These are phyloP conservation scores for Cotoneaster glaucophyllus DNA, from an alignment of 306 rosid species.

Conservation along the genomic window DNA sequence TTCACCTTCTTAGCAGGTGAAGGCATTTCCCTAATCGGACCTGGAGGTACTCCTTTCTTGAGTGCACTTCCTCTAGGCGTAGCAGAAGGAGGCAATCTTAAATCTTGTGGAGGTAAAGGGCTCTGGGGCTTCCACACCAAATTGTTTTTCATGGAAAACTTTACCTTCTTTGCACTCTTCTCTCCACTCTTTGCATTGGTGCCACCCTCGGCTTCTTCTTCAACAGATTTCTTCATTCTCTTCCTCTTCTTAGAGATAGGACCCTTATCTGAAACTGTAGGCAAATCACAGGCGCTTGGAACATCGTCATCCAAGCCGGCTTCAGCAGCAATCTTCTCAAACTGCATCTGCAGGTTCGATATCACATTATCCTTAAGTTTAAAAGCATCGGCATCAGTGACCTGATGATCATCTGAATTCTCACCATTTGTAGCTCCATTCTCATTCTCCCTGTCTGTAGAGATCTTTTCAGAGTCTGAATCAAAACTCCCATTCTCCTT, in stretches of 20 bases:
- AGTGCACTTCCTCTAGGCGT: slow-evolving; percentile 99
- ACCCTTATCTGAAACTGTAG: slow-evolving; percentile 17
- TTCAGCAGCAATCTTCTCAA: slow-evolving; percentile 83
- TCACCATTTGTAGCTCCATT: slow-evolving; percentile 31
- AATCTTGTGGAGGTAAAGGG: slow-evolving; percentile 86
- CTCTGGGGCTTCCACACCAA: slow-evolving; percentile 91
- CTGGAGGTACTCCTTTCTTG: slow-evolving; percentile 91
- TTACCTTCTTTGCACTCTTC: slow-evolving; percentile 73
- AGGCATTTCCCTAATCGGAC: slow-evolving; percentile 80
- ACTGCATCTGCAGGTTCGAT: slow-evolving; percentile 78
- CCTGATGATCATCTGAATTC: slow-evolving; percentile 19
- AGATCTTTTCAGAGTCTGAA: slow-evolving; percentile 4
- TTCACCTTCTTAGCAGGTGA: slow-evolving; percentile 44
- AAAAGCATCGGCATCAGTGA: slow-evolving; percentile 13
- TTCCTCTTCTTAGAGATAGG: slow-evolving; percentile 72
- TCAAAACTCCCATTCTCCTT: slow-evolving; percentile 25
- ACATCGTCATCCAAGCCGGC: slow-evolving; percentile 49
- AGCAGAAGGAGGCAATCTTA: slow-evolving; percentile 89
- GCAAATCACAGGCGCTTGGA: slow-evolving; percentile 32
- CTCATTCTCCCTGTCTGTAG: slow-evolving; percentile 15
- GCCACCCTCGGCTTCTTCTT: slow-evolving; percentile 36
- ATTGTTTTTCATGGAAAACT: slow-evolving; percentile 85
- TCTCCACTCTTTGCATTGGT: slow-evolving; percentile 50
- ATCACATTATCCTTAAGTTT: slow-evolving; percentile 48
- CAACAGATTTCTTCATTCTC: slow-evolving; percentile 50